phyloP scores from a whole-genome alignment of 768 basidiomycete species.

The Mycena filopes region DNA sequence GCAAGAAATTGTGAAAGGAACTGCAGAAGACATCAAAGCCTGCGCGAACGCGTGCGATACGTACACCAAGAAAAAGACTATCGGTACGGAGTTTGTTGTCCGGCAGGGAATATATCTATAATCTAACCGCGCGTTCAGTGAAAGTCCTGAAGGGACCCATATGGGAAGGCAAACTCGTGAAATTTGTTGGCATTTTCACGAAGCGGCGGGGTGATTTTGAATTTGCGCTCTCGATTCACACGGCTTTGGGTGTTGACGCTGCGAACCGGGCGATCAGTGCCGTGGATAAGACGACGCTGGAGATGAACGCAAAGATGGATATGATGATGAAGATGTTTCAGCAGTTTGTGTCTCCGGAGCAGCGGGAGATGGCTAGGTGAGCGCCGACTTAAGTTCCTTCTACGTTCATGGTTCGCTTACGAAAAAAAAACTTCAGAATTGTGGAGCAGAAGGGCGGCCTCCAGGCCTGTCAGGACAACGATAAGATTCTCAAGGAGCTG shows the following conservation, averaged over 20 bases:
- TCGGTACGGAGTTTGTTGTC: slow-evolving; percentile 33
- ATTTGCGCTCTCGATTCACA: slow-evolving; percentile 44
- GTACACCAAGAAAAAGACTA: slow-evolving; percentile 44
- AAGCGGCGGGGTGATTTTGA: slow-evolving; percentile 42
- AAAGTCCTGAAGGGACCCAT: slow-evolving; percentile 44
- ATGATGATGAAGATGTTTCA: slow-evolving; percentile 41
- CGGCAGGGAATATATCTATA: neutral
- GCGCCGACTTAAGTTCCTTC: no score
- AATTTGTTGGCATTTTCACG: slow-evolving; percentile 39
- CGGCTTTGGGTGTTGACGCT: slow-evolving; percentile 39
- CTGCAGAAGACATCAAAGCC: slow-evolving; percentile 45
- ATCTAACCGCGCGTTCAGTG: slow-evolving; percentile 26
- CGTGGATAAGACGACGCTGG: slow-evolving; percentile 31
- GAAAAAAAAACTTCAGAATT: no score
- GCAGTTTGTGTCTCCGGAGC: slow-evolving; percentile 36
- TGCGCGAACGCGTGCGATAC: slow-evolving; percentile 47
- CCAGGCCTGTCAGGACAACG: slow-evolving; percentile 31
- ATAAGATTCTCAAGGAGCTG: slow-evolving; percentile 33
- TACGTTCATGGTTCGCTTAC: no score
- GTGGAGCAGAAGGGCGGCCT: slow-evolving; percentile 37
- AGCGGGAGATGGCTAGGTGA: slow-evolving; percentile 38
- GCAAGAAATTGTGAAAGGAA: slow-evolving; percentile 33
- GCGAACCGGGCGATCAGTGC: slow-evolving; percentile 31
- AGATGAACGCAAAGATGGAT: slow-evolving; percentile 36
- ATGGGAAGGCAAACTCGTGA: slow-evolving; percentile 43